Conservation (phyloP, 331 rosid species). For the Acacia concinna region DNA sequence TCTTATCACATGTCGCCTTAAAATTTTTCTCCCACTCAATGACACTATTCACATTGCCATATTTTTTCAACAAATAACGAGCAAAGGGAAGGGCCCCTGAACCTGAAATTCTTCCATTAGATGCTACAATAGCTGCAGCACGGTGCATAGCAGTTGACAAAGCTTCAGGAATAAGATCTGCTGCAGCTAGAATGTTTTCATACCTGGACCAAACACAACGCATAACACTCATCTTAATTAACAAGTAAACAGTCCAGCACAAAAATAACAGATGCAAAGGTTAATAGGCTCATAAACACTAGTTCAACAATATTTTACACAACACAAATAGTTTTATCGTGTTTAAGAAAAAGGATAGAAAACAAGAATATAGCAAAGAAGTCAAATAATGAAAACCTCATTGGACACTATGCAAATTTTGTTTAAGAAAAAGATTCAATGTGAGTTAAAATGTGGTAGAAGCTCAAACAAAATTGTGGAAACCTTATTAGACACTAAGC, state of each 20-base stretch:
- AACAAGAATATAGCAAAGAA: not conserved
- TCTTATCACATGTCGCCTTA: constrained; percentile 72
- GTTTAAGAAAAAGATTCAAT: not conserved
- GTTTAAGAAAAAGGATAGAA: not conserved
- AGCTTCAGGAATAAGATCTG: constrained; percentile 84
- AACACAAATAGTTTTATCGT: not conserved
- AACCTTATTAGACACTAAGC: constrained; percentile 8
- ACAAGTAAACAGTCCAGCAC: constrained; percentile 24
- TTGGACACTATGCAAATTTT: too few species aligned
- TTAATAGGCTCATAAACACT: constrained; percentile 1
- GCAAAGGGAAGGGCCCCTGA: constrained; percentile 65
- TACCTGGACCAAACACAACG: constrained; percentile 67
- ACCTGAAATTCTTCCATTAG: constrained; percentile 84
- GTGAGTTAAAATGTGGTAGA: not conserved
- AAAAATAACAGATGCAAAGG: constrained; percentile 19
- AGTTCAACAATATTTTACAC: not conserved
- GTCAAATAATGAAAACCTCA: too few species aligned
- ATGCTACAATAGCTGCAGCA: constrained; percentile 60
- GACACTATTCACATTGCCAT: constrained; percentile 68
- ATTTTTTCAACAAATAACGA: constrained; percentile 69
- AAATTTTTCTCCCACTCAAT: constrained; percentile 85
- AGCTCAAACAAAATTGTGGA: not conserved
- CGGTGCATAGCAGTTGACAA: constrained; percentile 69
- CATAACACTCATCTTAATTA: not conserved
- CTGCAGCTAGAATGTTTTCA: constrained; percentile 78